These are phyloP conservation scores for Phytophthora pluvialis DNA, from an alignment of 352 stramenopile genomes.

Conservation along the genomic window DNA sequence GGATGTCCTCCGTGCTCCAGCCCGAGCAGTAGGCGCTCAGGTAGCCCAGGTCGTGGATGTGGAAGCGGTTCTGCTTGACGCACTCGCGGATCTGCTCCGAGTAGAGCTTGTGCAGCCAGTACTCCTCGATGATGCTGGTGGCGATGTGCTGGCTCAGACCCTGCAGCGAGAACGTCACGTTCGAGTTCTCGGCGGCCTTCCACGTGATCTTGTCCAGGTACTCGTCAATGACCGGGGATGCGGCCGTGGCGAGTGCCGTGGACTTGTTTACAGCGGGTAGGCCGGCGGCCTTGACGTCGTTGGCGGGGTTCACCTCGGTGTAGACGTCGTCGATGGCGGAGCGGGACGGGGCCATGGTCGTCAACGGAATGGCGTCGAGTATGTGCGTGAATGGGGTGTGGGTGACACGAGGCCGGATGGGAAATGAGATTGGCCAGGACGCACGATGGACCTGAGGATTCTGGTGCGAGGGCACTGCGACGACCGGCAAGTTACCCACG, in stretches of 20 bases:
- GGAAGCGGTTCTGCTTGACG: slow-evolving; percentile 41
- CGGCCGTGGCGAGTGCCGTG: slow-evolving; percentile 17
- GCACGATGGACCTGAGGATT: neutral
- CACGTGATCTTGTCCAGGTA: slow-evolving; percentile 43
- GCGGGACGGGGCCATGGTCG: slow-evolving; percentile 25
- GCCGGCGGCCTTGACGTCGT: slow-evolving; percentile 9
- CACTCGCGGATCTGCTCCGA: slow-evolving; percentile 31
- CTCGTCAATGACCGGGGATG: slow-evolving; percentile 33
- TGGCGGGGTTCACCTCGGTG: slow-evolving; percentile 18
- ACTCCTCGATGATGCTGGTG: slow-evolving; percentile 37
- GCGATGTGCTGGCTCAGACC: slow-evolving; percentile 40
- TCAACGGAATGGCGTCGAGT: too few species aligned
- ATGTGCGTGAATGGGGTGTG: slow-evolving; percentile 1
- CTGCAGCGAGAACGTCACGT: slow-evolving; percentile 41
- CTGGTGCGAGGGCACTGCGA: neutral
- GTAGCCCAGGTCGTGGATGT: slow-evolving; percentile 41
- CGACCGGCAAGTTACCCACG: slow-evolving; percentile 14
- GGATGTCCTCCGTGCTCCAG: slow-evolving; percentile 40
- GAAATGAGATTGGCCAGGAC: slow-evolving; percentile 16
- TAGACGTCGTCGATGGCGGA: slow-evolving; percentile 19
- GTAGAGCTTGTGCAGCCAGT: slow-evolving; percentile 41
- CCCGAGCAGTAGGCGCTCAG: slow-evolving; percentile 39
- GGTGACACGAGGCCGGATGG: slow-evolving; percentile 18
- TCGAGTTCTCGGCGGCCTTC: slow-evolving; percentile 42
- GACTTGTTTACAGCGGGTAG: slow-evolving; percentile 30